phyloP scores from a whole-genome alignment of 495 filamentous ascomycete genomes.

The Paragyromitra xinjiangensis region DNA sequence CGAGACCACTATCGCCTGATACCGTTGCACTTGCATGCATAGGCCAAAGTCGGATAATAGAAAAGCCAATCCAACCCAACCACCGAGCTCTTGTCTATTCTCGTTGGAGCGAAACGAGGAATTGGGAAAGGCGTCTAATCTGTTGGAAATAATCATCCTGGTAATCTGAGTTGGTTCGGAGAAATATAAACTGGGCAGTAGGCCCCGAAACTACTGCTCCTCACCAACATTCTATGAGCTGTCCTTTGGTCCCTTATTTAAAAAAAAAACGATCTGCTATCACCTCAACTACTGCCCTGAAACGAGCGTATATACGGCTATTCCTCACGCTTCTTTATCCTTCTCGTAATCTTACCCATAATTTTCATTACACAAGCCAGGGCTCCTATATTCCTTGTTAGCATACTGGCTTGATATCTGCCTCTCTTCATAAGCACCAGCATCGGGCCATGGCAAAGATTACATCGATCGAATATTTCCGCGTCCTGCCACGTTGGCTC shows the following conservation, averaged over 20 bases:
- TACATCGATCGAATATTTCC: constrained; percentile 75
- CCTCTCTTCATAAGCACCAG: background rate
- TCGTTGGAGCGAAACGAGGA: constrained; percentile 27
- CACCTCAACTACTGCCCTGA: constrained; percentile 6
- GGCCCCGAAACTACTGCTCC: constrained; percentile 23
- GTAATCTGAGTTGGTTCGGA: constrained; percentile 40
- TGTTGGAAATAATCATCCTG: constrained; percentile 42
- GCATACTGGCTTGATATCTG: background rate
- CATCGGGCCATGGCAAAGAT: constrained; percentile 69
- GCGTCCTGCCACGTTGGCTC: constrained; percentile 77
- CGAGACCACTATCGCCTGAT: constrained; percentile 27
- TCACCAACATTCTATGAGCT: constrained; percentile 25
- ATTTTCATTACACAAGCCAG: background rate
- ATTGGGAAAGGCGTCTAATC: constrained; percentile 32
- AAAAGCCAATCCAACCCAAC: constrained; percentile 29
- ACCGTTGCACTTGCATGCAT: constrained; percentile 43
- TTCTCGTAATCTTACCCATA: background rate
- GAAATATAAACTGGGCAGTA: constrained; percentile 36
- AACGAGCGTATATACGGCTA: constrained; percentile 17
- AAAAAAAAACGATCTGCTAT: constrained; percentile 16
- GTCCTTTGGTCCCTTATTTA: constrained; percentile 11
- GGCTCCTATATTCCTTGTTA: background rate
- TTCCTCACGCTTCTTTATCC: background rate
- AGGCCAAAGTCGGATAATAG: constrained; percentile 31
- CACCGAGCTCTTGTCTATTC: constrained; percentile 10